A percentile compares a stretch with the other conserved stretches of the same genome.
Evolutionary conservation across 108 stramenopile species (phyloP).

Genomic region (Skeletonema marinoi): DNA sequence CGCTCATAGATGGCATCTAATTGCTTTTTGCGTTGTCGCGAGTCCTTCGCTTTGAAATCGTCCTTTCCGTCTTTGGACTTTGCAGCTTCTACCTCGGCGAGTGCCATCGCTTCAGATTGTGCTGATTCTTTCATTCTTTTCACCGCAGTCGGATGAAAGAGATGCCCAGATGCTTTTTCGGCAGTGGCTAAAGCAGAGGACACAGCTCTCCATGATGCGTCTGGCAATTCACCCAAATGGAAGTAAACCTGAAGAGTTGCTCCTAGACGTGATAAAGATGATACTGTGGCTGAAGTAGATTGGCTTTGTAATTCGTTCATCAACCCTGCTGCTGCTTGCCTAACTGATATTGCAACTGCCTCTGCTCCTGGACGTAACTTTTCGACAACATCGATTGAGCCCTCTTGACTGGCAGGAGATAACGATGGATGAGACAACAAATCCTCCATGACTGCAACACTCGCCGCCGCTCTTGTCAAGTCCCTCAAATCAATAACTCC

Average conservation of each 20-base stretch:
- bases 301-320: slow-evolving; percentile 60
- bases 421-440: slow-evolving; percentile 63
- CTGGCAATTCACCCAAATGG: slow-evolving; percentile 80
- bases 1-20: slow-evolving; percentile 54
- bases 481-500: slow-evolving; percentile 65
- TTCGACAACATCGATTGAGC: slow-evolving; percentile 67
- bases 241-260: slow-evolving; percentile 86
- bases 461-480: slow-evolving; percentile 81
- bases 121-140: slow-evolving; percentile 46
- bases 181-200: slow-evolving; percentile 53
- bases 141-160: slow-evolving; percentile 45
- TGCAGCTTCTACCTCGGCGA: slow-evolving; percentile 49
- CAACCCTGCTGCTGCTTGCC: slow-evolving; percentile 62
- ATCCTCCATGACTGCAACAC: slow-evolving; percentile 79
- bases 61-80: slow-evolving; percentile 48
- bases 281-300: slow-evolving; percentile 32
- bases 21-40: slow-evolving; percentile 60
- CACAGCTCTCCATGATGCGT: slow-evolving; percentile 82
- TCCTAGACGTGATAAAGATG: slow-evolving; percentile 57
- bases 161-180: slow-evolving; percentile 47
- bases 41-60: slow-evolving; percentile 48
- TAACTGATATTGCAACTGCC: slow-evolving; percentile 45
- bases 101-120: slow-evolving; percentile 38
- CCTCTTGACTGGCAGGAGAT: slow-evolving; percentile 4
- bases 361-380: slow-evolving; percentile 36